Evolutionary conservation across 2,329 filamentous ascomycete genomes (phyloP), one percentile per base, ranked within the genome.

Genomic region (Colletotrichum shisoi): DNA sequence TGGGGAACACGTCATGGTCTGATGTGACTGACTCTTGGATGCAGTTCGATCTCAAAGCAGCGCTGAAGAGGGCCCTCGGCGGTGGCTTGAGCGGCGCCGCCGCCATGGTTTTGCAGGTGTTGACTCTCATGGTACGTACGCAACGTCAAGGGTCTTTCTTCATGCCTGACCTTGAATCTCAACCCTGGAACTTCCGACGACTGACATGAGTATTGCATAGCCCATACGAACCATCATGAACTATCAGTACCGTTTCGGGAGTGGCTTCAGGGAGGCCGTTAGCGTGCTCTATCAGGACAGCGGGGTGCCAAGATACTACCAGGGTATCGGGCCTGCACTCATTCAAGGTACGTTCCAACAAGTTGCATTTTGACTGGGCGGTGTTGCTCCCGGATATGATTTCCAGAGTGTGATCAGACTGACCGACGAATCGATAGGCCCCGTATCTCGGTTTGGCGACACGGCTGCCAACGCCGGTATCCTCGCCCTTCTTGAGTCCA

Each of bases 181-280:
- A 6, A 6, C 2, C 5, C 4, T 15, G 9, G 13, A 3, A n/a
- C 4, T 12, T 4, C 7, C 13, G 5, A 9, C 9, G 4, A 31
- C 44, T 60, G 19, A 54, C 27, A 15, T 3, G 11, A 8, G 6
- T 11, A 4, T 12, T 31, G 1, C 1, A 4, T 53, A 83, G 81
- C 82, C 81, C 3, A 73, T 83, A 3, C 77, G 81, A 5, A 83
- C 81, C 0, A 81, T 83, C 13, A 83, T 83, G 81, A 83, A 83
- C 72, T 83, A 83, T 51, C 81, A 83, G 67, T 83, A 83, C 60
- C 81, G 81, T 2, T 81, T 79, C 45, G 81, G 81, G 1, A 78
- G 76, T 0, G 75, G 78, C 0, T 83, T 83, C 62, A 76, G 75
- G 3, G 57, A 70, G 0, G 80, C 81, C 0, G 78, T 76, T 1